Conservation (phyloP, 228 moss, liverwort and hornwort species). For the Sphagnum magellanicum region DNA sequence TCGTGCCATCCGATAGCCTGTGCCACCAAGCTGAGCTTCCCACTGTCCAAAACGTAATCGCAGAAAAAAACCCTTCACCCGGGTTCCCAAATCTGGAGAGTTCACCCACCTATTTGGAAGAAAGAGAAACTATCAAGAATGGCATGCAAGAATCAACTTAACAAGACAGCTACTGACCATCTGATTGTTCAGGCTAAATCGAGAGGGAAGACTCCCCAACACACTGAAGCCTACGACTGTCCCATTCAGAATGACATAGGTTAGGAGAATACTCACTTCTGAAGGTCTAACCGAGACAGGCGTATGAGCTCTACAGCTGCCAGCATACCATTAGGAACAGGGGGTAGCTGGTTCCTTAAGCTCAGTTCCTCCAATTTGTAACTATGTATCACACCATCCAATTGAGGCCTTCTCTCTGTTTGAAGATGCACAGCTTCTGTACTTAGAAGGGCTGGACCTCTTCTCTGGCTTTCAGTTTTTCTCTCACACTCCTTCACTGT, state of each 20-base stretch:
- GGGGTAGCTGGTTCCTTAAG: neutral
- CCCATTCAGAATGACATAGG: too few relatives aligned
- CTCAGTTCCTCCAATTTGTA: too few relatives aligned
- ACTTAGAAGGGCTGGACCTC: too few relatives aligned
- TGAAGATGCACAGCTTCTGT: too few relatives aligned
- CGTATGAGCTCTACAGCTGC: constrained; percentile 11
- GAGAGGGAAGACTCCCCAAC: too few relatives aligned
- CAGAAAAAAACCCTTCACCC: constrained; percentile 8
- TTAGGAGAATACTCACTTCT: neutral
- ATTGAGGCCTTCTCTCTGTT: too few relatives aligned
- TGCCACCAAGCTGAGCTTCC: constrained; percentile 9
- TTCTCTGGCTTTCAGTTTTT: too few relatives aligned
- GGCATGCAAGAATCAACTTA: neutral
- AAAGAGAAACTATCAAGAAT: neutral
- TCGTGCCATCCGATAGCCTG: constrained; percentile 9
- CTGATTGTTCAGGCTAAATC: too few relatives aligned
- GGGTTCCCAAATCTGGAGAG: neutral
- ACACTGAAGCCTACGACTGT: too few relatives aligned
- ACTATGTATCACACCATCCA: too few relatives aligned
- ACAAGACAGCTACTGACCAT: too few relatives aligned
- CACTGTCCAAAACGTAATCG: constrained; percentile 7
- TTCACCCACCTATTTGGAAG: constrained; percentile 9
- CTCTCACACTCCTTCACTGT: too few relatives aligned
- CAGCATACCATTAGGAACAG: constrained; percentile 4
- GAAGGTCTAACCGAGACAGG: constrained; percentile 11